Conservation (phyloP, 164 flowering plant species). For the Nymphaea colorata region DNA sequence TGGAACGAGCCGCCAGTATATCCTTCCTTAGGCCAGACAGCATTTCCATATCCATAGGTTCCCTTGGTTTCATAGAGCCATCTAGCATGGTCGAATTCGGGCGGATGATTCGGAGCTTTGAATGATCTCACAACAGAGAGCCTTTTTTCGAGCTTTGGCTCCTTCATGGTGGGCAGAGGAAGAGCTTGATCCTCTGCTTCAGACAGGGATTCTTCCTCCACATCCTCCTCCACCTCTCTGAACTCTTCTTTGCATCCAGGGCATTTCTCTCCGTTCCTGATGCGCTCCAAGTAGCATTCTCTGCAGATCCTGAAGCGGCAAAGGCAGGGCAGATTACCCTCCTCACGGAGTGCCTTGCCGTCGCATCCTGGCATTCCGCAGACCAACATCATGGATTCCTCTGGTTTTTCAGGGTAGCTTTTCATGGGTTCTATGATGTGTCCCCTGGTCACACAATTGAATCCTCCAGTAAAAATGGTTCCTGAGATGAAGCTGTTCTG, state of each 20-base stretch:
- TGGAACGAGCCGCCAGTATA: conserved; percentile 40
- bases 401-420: conserved; percentile 17
- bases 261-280: conserved; percentile 42
- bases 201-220: conserved; percentile 19
- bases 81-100: conserved; percentile 66
- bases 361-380: conserved; percentile 80
- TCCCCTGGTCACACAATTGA: conserved; percentile 55
- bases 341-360: conserved; percentile 32
- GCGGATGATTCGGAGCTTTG: conserved; percentile 40
- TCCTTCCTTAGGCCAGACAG: conserved; percentile 84
- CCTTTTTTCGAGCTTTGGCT: conserved; percentile 32
- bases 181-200: conserved; percentile 58
- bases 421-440: conserved; percentile 34
- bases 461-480: conserved; percentile 78
- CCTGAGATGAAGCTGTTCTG: conserved; percentile 38
- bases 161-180: conserved; percentile 53
- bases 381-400: conserved; percentile 6
- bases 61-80: conserved; percentile 92
- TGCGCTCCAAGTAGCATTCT: conserved; percentile 59
- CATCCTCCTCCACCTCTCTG: conserved; percentile 21
- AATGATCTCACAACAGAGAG: conserved; percentile 65
- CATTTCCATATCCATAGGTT: conserved; percentile 91
- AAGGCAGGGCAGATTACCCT: conserved; percentile 29
- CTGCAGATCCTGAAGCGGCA: conserved; percentile 68
- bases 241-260: conserved; percentile 79